Percentiles rank a stretch among this genome's conserved stretches.
phyloP scores from a whole-genome alignment of 768 basidiomycete species.

The Asterophora lycoperdoides region DNA sequence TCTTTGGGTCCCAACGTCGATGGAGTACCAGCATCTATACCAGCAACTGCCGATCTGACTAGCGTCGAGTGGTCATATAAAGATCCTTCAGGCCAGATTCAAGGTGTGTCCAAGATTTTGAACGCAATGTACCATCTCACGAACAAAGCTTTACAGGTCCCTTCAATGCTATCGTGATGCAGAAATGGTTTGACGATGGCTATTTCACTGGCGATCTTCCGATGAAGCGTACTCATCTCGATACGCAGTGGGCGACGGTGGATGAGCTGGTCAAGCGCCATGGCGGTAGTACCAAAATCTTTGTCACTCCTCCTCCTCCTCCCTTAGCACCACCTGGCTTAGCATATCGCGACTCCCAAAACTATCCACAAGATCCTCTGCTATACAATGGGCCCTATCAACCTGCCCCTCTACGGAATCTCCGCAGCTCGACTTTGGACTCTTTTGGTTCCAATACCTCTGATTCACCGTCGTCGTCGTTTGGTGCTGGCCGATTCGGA shows the following conservation, averaged over 20 bases:
- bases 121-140: conserved; percentile 4
- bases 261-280: conserved; percentile 52
- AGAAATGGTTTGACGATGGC: conserved; percentile 89
- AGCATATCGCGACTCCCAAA: conserved; percentile 43
- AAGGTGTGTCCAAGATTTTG: conserved; percentile 51
- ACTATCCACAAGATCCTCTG: conserved; percentile 37
- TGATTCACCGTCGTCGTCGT: conserved; percentile 71
- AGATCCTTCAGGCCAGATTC: conserved; percentile 86
- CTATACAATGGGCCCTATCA: conserved; percentile 56
- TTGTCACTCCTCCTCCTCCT: conserved; percentile 49
- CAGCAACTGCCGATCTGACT: conserved; percentile 49
- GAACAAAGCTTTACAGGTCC: conserved; percentile 53
- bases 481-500: conserved; percentile 58
- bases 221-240: conserved; percentile 75
- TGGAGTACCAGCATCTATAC: conserved; percentile 31
- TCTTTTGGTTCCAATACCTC: conserved; percentile 57
- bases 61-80: conserved; percentile 87
- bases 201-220: conserved; percentile 83
- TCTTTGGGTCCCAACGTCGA: conserved; percentile 12
- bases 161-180: conserved; percentile 86
- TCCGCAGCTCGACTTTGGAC: conserved; percentile 65
- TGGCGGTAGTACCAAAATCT: conserved; percentile 49
- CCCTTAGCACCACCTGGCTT: conserved; percentile 52
- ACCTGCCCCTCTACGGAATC: conserved; percentile 56
- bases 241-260: conserved; percentile 64